Evolutionary conservation across 257 asterid genomes (phyloP).

Genomic region (Euphrasia confusa): DNA sequence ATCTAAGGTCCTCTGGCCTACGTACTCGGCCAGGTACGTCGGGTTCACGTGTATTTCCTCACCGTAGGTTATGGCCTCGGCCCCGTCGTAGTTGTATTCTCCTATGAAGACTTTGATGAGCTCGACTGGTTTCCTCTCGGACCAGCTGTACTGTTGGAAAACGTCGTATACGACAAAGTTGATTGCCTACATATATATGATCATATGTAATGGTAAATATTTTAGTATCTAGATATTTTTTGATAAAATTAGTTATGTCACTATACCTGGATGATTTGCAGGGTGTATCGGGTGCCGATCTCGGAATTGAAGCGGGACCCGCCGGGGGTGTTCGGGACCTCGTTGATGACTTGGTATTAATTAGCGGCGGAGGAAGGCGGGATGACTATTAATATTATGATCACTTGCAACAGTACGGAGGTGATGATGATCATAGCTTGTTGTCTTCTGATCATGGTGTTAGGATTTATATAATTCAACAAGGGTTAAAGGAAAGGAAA

Average conservation of each 20-base stretch:
- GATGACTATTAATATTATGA: too few species aligned
- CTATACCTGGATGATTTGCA: conserved; percentile 18
- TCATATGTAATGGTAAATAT: too few species aligned
- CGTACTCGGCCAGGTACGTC: conserved; percentile 25
- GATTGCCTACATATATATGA: conserved; percentile 17
- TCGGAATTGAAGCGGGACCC: conserved; percentile 31
- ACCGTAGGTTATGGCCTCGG: conserved; percentile 35
- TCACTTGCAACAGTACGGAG: neutral
- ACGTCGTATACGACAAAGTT: conserved; percentile 34
- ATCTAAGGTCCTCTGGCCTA: conserved; percentile 31
- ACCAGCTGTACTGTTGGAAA: conserved; percentile 21
- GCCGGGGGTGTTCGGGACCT: conserved; percentile 21
- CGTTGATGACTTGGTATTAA: conserved; percentile 31
- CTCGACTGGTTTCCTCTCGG: conserved; percentile 24
- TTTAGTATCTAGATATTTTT: too few species aligned
- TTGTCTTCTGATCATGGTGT: too few species aligned
- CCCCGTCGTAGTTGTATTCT: conserved; percentile 35
- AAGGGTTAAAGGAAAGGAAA: too few species aligned
- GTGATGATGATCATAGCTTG: neutral
- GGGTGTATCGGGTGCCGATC: conserved; percentile 30
- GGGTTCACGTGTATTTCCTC: conserved; percentile 26
- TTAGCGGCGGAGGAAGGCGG: conserved; percentile 24
- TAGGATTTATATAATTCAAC: too few species aligned
- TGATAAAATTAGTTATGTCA: too few species aligned
- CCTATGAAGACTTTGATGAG: conserved; percentile 18